Base-by-base conservation (phyloP, 2,329 filamentous ascomycete genomes). In the Aschersonia sp. region DNA sequence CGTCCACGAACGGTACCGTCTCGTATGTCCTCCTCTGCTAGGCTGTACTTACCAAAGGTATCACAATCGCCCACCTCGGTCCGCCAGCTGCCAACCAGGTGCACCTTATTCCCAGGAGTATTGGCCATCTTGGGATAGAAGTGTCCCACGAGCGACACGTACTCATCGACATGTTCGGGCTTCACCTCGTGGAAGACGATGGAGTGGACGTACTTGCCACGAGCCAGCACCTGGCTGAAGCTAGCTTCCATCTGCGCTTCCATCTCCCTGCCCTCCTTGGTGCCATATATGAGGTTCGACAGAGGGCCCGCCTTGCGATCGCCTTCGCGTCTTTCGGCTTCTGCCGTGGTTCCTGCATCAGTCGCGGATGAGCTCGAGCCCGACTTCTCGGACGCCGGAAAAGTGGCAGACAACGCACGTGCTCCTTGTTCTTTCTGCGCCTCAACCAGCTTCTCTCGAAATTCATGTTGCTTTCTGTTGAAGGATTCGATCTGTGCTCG, bases 31-130 rank as follows among this genome's bases (percentile, higher is more conserved):
- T 20, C 20, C 20, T 20, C 20, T 20, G 20, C 20, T 20, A 1
- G 20, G 1, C 35, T 12, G 30, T 28, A 46, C 78, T 52, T 77
- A 95, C 89, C 80, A 68, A 98, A 98, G 0, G 89, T 96, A 61
- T 98, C 89, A 63, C 88, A 94, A 59, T 98, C 91, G 52, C 92
- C 92, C 46, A 98, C 89, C 65, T 98, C 92, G 12, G 89, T 96
- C 65, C 91, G 81, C 92, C 92, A 98, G 72, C 91, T 97, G 58
- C 92, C 92, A 5, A 98, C 92, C 49, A 98, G 71, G 65, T 98
- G 83, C 56, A 98, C 91, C 68, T 91, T 91, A 69, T 97, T 95
- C 68, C 92, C 84, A 28, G 85, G 81, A 55, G 81, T 75, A 51
- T 77, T 75, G 44, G 92, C 92, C 76, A 97, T 89, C 61, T 78